These are phyloP conservation scores for Colletotrichum viniferum DNA, from an alignment of 2,329 filamentous ascomycete genomes.

Conservation along the genomic window DNA sequence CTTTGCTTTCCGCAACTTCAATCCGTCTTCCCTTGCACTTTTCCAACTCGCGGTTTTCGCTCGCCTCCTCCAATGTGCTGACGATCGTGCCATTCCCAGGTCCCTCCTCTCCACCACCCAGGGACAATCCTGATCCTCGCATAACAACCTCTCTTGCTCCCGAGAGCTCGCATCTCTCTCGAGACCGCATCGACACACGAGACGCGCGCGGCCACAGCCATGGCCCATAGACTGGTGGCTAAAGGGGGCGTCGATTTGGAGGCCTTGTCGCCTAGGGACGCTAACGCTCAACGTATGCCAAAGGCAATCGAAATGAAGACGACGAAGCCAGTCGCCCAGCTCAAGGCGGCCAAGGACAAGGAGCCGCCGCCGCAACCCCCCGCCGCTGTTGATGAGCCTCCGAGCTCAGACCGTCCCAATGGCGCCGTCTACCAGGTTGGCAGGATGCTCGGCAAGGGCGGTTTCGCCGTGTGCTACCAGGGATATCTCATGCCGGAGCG, in stretches of 20 bases:
- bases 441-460: conserved; percentile 77
- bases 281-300: conserved; percentile 61
- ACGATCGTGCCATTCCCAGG: not conserved
- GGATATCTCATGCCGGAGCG: conserved; percentile 70
- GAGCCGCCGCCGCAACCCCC: conserved; percentile 71
- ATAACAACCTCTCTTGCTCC: not conserved
- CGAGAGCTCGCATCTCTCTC: not conserved
- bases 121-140: not conserved
- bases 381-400: conserved; percentile 61
- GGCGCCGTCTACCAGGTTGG: conserved; percentile 77
- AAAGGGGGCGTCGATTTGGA: conserved; percentile 62
- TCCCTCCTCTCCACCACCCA: not conserved
- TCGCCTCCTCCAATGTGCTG: not conserved
- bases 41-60: not conserved
- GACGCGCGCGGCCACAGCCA: conserved; percentile 26
- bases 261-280: conserved; percentile 68
- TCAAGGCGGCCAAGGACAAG: conserved; percentile 65
- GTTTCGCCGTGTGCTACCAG: conserved; percentile 82
- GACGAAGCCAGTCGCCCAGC: conserved; percentile 46
- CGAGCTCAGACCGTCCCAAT: conserved; percentile 71
- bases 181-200: not conserved
- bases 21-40: not conserved
- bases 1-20: not conserved
- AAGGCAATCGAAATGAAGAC: conserved; percentile 54
- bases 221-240: conserved; percentile 54